phyloP scores from a whole-genome alignment of 2,329 filamentous ascomycete genomes.

The Stachybotrys elegans region DNA sequence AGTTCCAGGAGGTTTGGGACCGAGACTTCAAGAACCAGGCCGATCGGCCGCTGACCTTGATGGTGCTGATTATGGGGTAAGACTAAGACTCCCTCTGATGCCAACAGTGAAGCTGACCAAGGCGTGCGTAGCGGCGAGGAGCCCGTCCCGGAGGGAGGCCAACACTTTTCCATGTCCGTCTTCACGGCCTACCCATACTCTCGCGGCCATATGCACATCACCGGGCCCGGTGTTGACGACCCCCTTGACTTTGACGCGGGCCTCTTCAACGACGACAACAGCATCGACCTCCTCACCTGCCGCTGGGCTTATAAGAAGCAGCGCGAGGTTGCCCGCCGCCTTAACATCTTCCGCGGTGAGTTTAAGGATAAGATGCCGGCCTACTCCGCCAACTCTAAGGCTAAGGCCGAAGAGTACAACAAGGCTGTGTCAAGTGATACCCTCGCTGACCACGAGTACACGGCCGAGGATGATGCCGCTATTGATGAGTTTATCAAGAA shows the following conservation, averaged over 20 bases:
- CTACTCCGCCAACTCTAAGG: not conserved
- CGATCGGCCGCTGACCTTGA: too few relatives aligned
- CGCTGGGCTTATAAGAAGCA: constrained; percentile 1
- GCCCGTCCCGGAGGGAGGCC: too few relatives aligned
- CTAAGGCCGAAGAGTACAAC: not conserved
- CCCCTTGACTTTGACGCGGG: not conserved
- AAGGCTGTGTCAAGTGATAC: not conserved
- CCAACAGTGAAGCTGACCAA: too few relatives aligned
- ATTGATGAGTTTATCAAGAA: not conserved
- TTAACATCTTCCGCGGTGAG: constrained; percentile 1
- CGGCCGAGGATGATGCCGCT: constrained; percentile 9
- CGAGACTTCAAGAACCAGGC: not conserved
- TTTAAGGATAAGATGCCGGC: not conserved
- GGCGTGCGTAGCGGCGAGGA: too few relatives aligned
- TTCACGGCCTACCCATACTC: constrained; percentile 35
- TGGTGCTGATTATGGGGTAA: too few relatives aligned
- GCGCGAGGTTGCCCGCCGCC: constrained; percentile 1
- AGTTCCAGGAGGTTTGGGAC: not conserved
- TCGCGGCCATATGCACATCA: not conserved
- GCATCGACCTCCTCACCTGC: not conserved
- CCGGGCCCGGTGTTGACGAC: not conserved
- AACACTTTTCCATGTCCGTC: constrained; percentile 45
- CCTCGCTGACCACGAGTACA: not conserved
- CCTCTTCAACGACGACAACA: not conserved
- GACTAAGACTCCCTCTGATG: not conserved